A percentile compares a stretch with the other conserved stretches of the same genome.
Evolutionary conservation across 202 grass and related monocot genomes (phyloP).

Genomic region (Setaria italica): DNA sequence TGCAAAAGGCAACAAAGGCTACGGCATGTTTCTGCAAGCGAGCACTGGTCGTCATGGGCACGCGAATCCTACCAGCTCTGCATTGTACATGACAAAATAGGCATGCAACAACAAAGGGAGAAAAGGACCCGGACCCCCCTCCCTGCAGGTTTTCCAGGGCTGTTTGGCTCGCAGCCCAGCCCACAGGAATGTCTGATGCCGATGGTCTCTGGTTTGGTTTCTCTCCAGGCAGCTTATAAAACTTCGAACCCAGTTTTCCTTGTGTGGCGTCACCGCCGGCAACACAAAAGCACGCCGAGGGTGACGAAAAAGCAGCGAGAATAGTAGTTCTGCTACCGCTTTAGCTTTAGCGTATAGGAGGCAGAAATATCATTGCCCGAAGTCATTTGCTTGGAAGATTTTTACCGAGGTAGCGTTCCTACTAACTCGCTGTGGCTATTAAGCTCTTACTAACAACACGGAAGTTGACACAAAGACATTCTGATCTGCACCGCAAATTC

Average conservation of each 20-base stretch:
- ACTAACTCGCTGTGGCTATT: no score
- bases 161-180: slow-evolving; percentile 2
- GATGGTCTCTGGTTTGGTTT: slow-evolving; percentile 9
- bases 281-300: not conserved
- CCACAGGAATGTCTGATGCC: slow-evolving; percentile 24
- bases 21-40: not conserved
- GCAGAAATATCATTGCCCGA: no score
- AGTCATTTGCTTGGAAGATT: no score
- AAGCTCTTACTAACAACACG: no score
- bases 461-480: no score
- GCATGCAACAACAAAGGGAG: slow-evolving; percentile 3
- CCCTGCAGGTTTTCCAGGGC: not conserved
- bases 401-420: no score
- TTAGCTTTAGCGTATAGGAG: no score
- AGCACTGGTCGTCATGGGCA: not conserved
- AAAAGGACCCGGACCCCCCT: not conserved
- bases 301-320: not conserved
- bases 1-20: not conserved
- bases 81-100: slow-evolving; percentile 29
- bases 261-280: not conserved
- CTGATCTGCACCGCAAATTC: no score
- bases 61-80: not conserved
- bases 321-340: no score
- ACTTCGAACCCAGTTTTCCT: not conserved
- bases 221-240: not conserved